These are phyloP conservation scores for Colletotrichum neosansevieriae DNA, from an alignment of 2,329 filamentous ascomycete genomes.

Conservation along the genomic window DNA sequence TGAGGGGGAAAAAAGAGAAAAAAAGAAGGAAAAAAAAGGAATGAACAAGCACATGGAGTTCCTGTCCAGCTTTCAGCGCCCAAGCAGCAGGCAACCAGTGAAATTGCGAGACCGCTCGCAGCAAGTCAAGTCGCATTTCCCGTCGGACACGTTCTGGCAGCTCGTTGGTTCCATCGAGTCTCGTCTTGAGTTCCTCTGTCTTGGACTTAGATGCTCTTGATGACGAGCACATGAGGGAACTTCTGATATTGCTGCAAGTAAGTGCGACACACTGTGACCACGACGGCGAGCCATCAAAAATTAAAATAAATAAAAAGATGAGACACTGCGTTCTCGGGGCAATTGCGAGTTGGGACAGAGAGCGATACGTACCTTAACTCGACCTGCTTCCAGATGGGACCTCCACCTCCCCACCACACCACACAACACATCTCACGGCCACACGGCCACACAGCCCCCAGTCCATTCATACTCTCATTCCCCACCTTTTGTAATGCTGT, in stretches of 20 bases:
- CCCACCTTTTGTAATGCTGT: conserved; percentile 15
- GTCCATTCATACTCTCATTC: conserved; percentile 25
- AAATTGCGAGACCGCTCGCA: neutral
- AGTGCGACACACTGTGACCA: neutral
- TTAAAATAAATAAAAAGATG: neutral
- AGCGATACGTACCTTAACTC: conserved; percentile 4
- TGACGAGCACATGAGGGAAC: neutral
- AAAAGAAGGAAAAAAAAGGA: too few relatives aligned
- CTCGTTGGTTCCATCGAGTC: conserved; percentile 6
- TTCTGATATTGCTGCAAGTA: neutral
- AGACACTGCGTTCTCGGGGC: conserved; percentile 2
- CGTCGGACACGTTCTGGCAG: neutral
- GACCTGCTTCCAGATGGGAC: neutral
- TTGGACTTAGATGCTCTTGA: conserved; percentile 4
- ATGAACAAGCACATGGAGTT: too few relatives aligned
- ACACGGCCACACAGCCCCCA: conserved; percentile 35
- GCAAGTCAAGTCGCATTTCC: conserved; percentile 22
- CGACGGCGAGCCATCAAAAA: neutral
- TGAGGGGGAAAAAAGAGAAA: too few relatives aligned
- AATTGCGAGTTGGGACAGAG: neutral
- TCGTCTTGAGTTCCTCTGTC: conserved; percentile 4
- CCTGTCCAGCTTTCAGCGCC: conserved; percentile 8
- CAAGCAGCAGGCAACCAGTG: conserved; percentile 7
- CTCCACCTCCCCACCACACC: conserved; percentile 7
- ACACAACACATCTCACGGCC: conserved; percentile 11